Evolutionary conservation across 257 asterid genomes (phyloP), one percentile per base, ranked within the genome.

Genomic region (Gentiana straminea): DNA sequence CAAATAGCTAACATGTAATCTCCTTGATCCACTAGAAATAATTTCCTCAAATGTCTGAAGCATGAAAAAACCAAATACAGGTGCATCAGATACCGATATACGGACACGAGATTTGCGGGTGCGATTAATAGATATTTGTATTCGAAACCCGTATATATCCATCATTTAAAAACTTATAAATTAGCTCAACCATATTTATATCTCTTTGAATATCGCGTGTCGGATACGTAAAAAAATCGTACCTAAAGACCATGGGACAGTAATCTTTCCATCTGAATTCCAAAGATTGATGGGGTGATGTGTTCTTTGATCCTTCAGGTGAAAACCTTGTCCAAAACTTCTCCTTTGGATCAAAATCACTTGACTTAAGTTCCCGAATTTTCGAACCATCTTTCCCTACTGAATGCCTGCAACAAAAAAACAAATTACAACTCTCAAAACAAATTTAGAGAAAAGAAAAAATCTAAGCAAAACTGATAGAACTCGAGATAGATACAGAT

Each of bases 1-100:
- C 99, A 92, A 50, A 92, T 73, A 64, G 99, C 95, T 61, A 92
- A 63, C 99, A 92, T 85, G 68, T 92, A 92, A 79, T 88, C 95
- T 4, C 95, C 97, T 15, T 95, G 86, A 79, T 92, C 99, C 35
- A 92, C 89, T 77, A 77, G 95, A 77, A 92, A 92, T 59, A 83
- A 74, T 71, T 77, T 83, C 70, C 99, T 82, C 64, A 92, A 73
- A 68, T 81, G 89, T 74, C 98, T 92, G 80, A n/a, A 73, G 46
- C 7, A 53, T 8, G 56, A 52, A 55, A 58, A 61, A 63, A 51
- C 51, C 65, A 71, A 60, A 49, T 60, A 66, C 24, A 24, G 24
- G 24, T 24, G 66, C 33, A 46, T 43, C 48, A 54, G 1, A 41
- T 5, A 33, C 13, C 45, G 15, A 12, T 36, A 4, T 36, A 34